Evolutionary conservation across 148 eudicot genomes (phyloP), one percentile per base, ranked within the genome.

Genomic region (Camellia granthamiana): DNA sequence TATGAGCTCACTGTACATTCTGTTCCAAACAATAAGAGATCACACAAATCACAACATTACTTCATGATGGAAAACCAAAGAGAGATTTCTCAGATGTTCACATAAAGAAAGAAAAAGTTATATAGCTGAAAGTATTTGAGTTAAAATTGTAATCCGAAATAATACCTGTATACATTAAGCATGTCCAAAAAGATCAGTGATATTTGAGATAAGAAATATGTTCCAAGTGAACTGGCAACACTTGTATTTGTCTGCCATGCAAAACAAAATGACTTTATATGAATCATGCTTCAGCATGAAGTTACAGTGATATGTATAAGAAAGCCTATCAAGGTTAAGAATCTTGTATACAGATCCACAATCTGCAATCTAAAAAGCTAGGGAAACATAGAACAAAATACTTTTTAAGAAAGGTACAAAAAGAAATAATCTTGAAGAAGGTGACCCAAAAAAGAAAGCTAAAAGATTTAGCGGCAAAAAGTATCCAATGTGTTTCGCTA

Each of bases 1-100:
- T 87, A 94, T 94, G 79, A 97, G 97, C 89, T 97, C 99, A 78
- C 99, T 97, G 79, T 94, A 97, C 99, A 97, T 97, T 87, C 99
- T 97, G 90, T 78, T 65, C 30, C 55, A 84, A 41, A 78, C 70
- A 83, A 54, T 44, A 69, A 47, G 51, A 7, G 43, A 3, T 51
- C 13, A 52, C 59, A 15, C 30, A 65, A 78, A 52, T 10, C 51
- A 51, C 42, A 61, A 59, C 23, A 19, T 60, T 77, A 70, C 38
- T 64, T 4, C 49, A 42, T 16, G 70, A 66, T 42, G 10, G 12
- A 13, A 4, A 4, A 81, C 21, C 23, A 38, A 7, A 66, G 6
- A 62, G 7, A 52, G 11, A 55, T 21, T n/a, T 49, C 75, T 70
- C 51, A 74, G 23, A 69, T 15, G 14, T 47, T 52, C 67, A 54